Percentiles rank a stretch among this genome's conserved stretches.
phyloP scores from a whole-genome alignment of 768 basidiomycete species.

The Boletus sp. region DNA sequence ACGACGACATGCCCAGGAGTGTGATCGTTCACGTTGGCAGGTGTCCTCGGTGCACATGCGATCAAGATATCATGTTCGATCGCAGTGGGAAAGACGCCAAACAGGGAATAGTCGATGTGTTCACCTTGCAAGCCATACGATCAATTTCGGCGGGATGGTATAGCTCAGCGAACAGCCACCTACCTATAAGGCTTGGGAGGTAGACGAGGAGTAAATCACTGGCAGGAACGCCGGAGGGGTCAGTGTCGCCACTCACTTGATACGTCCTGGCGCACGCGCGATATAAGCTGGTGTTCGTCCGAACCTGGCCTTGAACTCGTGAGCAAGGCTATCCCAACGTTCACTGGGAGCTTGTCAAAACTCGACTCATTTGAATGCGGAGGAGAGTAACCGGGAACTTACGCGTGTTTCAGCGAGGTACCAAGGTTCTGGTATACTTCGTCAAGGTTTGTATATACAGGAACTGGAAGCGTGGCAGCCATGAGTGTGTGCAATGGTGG shows the following conservation, averaged over 20 bases:
- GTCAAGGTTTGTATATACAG: constrained; percentile 55
- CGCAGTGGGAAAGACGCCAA: constrained; percentile 83
- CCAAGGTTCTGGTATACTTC: constrained; percentile 54
- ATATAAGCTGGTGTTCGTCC: constrained; percentile 67
- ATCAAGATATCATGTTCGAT: constrained; percentile 82
- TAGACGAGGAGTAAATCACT: neutral
- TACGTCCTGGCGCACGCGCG: constrained; percentile 73
- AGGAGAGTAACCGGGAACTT: constrained; percentile 7
- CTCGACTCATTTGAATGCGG: neutral
- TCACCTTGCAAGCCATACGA: constrained; percentile 51
- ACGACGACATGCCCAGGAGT: constrained; percentile 55
- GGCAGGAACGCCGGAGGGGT: neutral
- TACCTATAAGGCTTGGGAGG: constrained; percentile 34
- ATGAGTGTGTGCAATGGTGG: constrained; percentile 26
- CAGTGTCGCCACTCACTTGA: constrained; percentile 51
- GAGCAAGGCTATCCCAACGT: constrained; percentile 59
- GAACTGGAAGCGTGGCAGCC: constrained; percentile 57
- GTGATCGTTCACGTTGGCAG: constrained; percentile 16
- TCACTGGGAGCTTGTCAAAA: constrained; percentile 25
- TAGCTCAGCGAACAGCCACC: neutral
- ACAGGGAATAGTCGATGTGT: constrained; percentile 81
- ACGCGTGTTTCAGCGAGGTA: constrained; percentile 53
- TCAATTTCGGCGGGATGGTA: neutral
- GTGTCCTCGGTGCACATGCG: constrained; percentile 53
- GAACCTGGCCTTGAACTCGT: constrained; percentile 61